A percentile compares a stretch with the other conserved stretches of the same genome.
Evolutionary conservation across 2,329 filamentous ascomycete genomes (phyloP).

Genomic region (Aspergillus melleus): DNA sequence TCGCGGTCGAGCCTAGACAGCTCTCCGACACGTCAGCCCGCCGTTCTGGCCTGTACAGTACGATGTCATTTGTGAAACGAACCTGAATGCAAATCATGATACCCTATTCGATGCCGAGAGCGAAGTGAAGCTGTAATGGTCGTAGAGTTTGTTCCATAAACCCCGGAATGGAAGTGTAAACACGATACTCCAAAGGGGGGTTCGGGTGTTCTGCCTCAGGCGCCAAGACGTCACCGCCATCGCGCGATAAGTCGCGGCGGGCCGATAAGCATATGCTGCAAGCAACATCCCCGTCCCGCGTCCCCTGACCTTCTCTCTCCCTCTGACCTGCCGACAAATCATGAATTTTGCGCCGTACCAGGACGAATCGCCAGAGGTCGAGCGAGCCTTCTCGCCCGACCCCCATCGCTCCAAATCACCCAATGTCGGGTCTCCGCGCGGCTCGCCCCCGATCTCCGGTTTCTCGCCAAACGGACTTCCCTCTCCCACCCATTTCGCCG

Average conservation of each 20-base stretch:
- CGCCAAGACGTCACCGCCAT: slow-evolving; percentile 21
- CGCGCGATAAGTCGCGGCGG: not conserved
- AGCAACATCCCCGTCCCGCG: not conserved
- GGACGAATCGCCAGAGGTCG: slow-evolving; percentile 81
- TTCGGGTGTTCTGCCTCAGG: slow-evolving; percentile 12
- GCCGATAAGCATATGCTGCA: slow-evolving; percentile 10
- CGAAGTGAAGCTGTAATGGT: not conserved
- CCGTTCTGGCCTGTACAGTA: not conserved
- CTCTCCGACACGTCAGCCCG: not conserved
- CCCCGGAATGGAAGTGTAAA: not conserved
- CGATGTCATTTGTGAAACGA: not conserved
- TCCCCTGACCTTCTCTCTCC: not conserved
- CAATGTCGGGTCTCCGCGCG: slow-evolving; percentile 55
- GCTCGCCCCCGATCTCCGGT: slow-evolving; percentile 44
- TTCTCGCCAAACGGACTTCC: slow-evolving; percentile 45
- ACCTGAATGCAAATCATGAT: slow-evolving; percentile 14
- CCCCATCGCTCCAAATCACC: slow-evolving; percentile 52
- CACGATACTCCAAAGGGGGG: slow-evolving; percentile 2
- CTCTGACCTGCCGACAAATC: slow-evolving; percentile 21
- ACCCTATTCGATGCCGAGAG: slow-evolving; percentile 21
- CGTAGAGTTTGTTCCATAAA: slow-evolving; percentile 1
- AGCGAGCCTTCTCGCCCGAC: slow-evolving; percentile 73
- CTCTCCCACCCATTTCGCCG: slow-evolving; percentile 41
- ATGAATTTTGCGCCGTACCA: slow-evolving; percentile 99
- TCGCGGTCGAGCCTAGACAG: slow-evolving; percentile 29